Evolutionary conservation across 345 rosid species (phyloP).

Genomic region (Dipteronia dyeriana): DNA sequence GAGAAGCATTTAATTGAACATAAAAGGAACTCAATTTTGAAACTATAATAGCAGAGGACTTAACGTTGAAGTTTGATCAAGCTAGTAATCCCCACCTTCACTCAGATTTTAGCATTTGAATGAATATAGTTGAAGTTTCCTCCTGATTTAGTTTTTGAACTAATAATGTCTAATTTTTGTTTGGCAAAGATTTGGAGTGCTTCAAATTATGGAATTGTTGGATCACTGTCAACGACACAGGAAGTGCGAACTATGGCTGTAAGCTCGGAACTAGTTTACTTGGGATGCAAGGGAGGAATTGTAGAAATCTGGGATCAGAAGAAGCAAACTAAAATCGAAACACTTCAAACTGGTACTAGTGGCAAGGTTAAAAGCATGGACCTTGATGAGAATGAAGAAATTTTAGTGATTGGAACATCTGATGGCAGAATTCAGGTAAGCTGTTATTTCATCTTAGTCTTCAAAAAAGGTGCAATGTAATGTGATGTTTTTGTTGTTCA

Average conservation of each 20-base stretch:
- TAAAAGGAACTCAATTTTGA: not conserved
- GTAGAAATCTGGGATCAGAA: conserved; percentile 69
- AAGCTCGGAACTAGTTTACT: conserved; percentile 58
- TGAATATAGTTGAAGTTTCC: no score
- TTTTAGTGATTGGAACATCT: conserved; percentile 59
- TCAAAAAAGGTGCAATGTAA: not conserved
- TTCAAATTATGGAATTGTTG: conserved; percentile 45
- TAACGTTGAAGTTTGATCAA: no score
- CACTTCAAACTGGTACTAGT: conserved; percentile 43
- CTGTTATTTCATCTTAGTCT: not conserved
- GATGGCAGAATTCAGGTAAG: conserved; percentile 67
- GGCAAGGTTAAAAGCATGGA: conserved; percentile 52
- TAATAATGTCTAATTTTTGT: conserved; percentile 5
- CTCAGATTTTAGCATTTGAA: no score
- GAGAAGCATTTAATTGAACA: not conserved
- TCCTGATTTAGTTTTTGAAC: not conserved
- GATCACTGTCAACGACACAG: conserved; percentile 39
- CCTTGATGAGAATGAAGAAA: conserved; percentile 52
- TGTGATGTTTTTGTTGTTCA: not conserved
- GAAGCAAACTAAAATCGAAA: conserved; percentile 48
- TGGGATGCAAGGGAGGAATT: conserved; percentile 63
- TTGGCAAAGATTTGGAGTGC: conserved; percentile 54
- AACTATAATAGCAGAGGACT: no score
- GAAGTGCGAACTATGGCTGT: conserved; percentile 54
- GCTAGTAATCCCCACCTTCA: not conserved